phyloP scores from a whole-genome alignment of 139 green algal genomes.

The Tetraselmis striata region DNA sequence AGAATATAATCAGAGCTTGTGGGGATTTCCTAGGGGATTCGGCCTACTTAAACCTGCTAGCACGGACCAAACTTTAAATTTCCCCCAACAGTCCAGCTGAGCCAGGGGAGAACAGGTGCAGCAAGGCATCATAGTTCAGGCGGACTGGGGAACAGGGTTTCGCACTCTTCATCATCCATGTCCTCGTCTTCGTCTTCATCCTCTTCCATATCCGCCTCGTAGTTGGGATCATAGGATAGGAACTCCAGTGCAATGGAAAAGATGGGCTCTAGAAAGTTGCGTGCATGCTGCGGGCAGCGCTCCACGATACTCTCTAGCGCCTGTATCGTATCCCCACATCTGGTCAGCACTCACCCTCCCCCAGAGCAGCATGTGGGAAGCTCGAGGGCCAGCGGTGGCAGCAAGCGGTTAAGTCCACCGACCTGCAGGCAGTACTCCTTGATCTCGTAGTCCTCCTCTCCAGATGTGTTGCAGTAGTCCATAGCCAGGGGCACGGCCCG shows the following conservation, averaged over 20 bases:
- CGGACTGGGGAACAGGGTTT: background rate
- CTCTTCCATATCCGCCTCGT: slow-evolving; percentile 67
- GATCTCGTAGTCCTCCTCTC: slow-evolving; percentile 72
- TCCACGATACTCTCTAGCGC: slow-evolving; percentile 80
- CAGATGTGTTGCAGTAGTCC: slow-evolving; percentile 26
- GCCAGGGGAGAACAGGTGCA: no score
- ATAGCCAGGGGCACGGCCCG: slow-evolving; percentile 62
- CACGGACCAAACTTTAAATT: no score
- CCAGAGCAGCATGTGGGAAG: background rate
- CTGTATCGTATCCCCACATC: slow-evolving; percentile 24
- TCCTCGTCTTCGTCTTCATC: slow-evolving; percentile 45
- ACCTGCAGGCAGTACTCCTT: slow-evolving; percentile 76
- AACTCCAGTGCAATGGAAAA: slow-evolving; percentile 38
- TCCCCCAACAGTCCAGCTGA: no score
- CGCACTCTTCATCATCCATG: slow-evolving; percentile 25
- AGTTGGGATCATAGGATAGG: slow-evolving; percentile 91
- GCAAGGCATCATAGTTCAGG: no score
- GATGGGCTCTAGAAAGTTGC: slow-evolving; percentile 30
- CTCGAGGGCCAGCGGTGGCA: background rate
- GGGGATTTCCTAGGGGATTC: no score
- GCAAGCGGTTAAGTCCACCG: background rate
- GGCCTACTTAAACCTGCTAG: no score
- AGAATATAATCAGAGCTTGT: no score
- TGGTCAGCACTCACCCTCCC: background rate
- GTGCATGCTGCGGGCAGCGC: slow-evolving; percentile 47